Evolutionary conservation across 441 rosid species (phyloP), one percentile per base, ranked within the genome.

Genomic region (Pelargonium citronellum): DNA sequence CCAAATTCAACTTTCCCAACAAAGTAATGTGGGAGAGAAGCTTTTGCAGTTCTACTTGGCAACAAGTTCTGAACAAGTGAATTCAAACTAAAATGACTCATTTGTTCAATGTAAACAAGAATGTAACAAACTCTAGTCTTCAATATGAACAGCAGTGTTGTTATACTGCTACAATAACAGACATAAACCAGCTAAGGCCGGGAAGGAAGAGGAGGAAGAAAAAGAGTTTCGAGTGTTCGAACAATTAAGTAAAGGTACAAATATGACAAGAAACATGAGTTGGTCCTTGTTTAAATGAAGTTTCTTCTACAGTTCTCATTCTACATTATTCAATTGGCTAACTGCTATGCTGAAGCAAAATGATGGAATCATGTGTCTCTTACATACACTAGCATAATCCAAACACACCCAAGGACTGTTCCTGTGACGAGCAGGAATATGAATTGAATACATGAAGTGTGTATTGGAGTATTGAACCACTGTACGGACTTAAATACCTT

Each of bases 401-500:
- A 27, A 27, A 27, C 30, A 27, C 30, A 27, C 30, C 30, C 30
- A 2, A 27, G 30, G 30, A 27, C 2, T 27, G 30, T 2, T 27
- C 30, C 30, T 27, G 30, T 27, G 30, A 27, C 30, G 30, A 27
- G 30, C 30, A 27, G 1, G 30, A 46, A 46, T 46, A 46, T 46
- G 51, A 46, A 9, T 46, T 27, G 30, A 27, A 27, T 27, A 27
- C 30, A 27, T 27, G 30, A 27, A 27, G 30, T 27, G 51, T 46
- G 51, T 46, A 46, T 46, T 46, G 51, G 51, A 46, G 51, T 9
- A 9, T 46, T 46, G 13, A 9, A 46, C 51, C 51, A 49, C 16
- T 49, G 57, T 5, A 49, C 57, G n/a, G 57, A 49, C 13, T 13
- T 3, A 49, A 22, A 63, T 46, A 51, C 67, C 68, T 44, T 69